Conservation (phyloP, 2,329 filamentous ascomycete genomes). For the Phoma sp. region DNA sequence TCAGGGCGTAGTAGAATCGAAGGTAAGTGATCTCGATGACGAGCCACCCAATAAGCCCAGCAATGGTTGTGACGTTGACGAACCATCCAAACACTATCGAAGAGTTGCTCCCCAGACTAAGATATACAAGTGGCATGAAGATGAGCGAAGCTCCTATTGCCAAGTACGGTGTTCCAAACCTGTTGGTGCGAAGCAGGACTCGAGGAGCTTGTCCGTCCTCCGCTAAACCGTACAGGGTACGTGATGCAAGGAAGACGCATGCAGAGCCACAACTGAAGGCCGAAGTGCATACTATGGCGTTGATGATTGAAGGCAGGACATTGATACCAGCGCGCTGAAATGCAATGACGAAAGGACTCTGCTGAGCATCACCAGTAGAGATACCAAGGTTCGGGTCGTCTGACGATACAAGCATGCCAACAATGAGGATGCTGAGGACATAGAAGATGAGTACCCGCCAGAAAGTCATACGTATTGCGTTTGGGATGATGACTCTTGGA, state of each 20-base stretch:
- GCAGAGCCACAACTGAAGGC: conserved; percentile 25
- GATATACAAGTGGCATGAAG: conserved; percentile 62
- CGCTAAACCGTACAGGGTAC: conserved; percentile 25
- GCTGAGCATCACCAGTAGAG: neutral
- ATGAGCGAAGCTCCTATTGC: conserved; percentile 67
- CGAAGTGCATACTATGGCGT: conserved; percentile 15
- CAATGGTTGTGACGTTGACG: conserved; percentile 66
- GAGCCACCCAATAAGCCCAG: conserved; percentile 58
- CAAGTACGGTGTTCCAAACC: conserved; percentile 72
- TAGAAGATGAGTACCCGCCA: conserved; percentile 77
- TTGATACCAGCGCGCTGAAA: conserved; percentile 52
- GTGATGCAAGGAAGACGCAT: conserved; percentile 22
- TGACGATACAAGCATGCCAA: conserved; percentile 49
- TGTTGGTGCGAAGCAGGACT: conserved; percentile 44
- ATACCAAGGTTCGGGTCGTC: conserved; percentile 31
- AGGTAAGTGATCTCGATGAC: conserved; percentile 61
- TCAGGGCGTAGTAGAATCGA: conserved; percentile 23
- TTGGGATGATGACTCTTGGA: conserved; percentile 82
- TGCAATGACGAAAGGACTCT: conserved; percentile 60
- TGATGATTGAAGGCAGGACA: conserved; percentile 32
- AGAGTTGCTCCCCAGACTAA: conserved; percentile 51
- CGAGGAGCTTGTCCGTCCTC: conserved; percentile 21
- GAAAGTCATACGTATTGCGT: conserved; percentile 92
- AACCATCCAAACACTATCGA: conserved; percentile 67
- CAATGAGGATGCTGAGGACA: conserved; percentile 48